A percentile compares a stretch with the other conserved stretches of the same genome.
Conservation (phyloP, 2,329 filamentous ascomycete genomes). For the Hawksworthiomyces lignivorus region DNA sequence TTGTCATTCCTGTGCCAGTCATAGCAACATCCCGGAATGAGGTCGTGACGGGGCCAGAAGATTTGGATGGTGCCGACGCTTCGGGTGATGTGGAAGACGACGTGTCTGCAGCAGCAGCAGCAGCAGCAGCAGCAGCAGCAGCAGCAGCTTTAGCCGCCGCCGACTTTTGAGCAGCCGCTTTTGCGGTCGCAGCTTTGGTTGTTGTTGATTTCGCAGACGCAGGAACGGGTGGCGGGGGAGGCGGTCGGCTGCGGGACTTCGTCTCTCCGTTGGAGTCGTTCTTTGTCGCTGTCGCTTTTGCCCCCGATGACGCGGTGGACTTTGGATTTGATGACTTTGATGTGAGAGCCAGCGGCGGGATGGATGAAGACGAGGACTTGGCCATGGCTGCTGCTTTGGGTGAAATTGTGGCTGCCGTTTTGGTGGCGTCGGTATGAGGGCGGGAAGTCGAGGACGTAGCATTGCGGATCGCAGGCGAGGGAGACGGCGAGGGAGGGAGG, state of each 20-base stretch:
- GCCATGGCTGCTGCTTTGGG: background rate
- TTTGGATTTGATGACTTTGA: conserved; percentile 15
- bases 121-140: conserved; percentile 3
- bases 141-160: conserved; percentile 13
- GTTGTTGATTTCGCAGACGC: conserved; percentile 25
- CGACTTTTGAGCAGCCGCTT: conserved; percentile 8
- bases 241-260: conserved; percentile 15
- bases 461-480: conserved; percentile 20
- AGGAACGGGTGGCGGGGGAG: conserved; percentile 5
- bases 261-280: conserved; percentile 2
- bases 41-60: conserved; percentile 15
- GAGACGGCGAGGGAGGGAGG: conserved; percentile 21
- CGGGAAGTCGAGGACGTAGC: background rate
- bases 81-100: background rate
- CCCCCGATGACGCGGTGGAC: background rate
- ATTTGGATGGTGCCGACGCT: conserved; percentile 3
- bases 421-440: background rate
- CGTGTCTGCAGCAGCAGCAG: background rate
- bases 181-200: conserved; percentile 20
- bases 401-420: background rate
- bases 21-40: conserved; percentile 20
- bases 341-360: conserved; percentile 10
- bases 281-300: conserved; percentile 2
- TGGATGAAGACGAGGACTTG: background rate
- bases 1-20: conserved; percentile 12